phyloP scores from a whole-genome alignment of 345 rosid species.

The Turritis glabra region DNA sequence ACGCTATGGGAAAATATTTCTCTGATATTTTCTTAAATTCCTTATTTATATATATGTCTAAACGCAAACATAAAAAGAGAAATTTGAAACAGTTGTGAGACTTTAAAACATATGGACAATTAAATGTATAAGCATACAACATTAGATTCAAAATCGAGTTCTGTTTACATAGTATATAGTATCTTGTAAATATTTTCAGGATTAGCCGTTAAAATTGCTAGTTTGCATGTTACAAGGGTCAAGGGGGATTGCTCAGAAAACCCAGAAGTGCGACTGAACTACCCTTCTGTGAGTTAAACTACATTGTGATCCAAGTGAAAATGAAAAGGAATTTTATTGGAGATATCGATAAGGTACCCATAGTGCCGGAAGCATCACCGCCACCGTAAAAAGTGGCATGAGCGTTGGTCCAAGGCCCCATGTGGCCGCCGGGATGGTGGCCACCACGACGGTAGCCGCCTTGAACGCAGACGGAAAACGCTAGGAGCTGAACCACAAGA shows the following conservation, averaged over 20 bases:
- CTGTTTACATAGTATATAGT: background rate
- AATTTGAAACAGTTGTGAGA: too few species aligned
- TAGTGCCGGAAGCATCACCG: constrained; percentile 86
- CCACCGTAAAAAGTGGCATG: constrained; percentile 85
- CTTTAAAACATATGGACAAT: too few species aligned
- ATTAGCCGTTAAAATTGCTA: constrained; percentile 1
- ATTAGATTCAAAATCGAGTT: too few species aligned
- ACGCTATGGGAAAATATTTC: too few species aligned
- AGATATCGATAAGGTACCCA: constrained; percentile 48
- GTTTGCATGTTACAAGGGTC: constrained; percentile 22
- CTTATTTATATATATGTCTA: too few species aligned
- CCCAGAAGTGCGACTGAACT: background rate
- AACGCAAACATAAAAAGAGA: too few species aligned
- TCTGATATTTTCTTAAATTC: too few species aligned
- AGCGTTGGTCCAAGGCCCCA: constrained; percentile 67
- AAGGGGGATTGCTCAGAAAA: background rate
- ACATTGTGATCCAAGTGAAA: background rate
- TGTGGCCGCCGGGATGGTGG: constrained; percentile 36
- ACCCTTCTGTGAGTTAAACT: background rate
- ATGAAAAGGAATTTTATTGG: background rate
- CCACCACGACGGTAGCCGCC: constrained; percentile 26
- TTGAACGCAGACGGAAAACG: constrained; percentile 26
- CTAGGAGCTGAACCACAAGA: constrained; percentile 22
- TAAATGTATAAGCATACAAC: too few species aligned
- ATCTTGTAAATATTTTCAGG: background rate